Conservation (phyloP, 768 basidiomycete genomes). For the Serendipita sp. region DNA sequence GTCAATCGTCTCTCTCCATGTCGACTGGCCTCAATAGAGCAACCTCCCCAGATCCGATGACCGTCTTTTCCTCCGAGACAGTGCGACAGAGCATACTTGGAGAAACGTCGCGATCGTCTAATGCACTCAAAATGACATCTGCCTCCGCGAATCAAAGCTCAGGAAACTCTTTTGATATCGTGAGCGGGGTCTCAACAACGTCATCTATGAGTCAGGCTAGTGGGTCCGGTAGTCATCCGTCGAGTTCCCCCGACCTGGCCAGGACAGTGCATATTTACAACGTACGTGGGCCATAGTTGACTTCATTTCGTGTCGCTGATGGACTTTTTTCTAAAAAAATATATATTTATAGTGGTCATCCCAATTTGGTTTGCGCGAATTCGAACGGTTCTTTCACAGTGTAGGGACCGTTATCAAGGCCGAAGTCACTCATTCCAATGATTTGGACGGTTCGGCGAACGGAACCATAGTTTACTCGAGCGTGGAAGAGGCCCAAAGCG, state of each 20-base stretch:
- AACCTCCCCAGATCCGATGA: background rate
- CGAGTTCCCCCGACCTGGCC: background rate
- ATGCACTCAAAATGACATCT: background rate
- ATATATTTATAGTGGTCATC: background rate
- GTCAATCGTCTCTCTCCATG: background rate
- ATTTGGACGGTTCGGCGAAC: slow-evolving; percentile 81
- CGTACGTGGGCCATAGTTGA: slow-evolving; percentile 29
- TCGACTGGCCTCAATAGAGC: slow-evolving; percentile 6
- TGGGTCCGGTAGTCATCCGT: background rate
- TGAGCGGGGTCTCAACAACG: background rate
- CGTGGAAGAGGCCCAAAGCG: slow-evolving; percentile 68
- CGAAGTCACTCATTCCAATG: slow-evolving; percentile 73
- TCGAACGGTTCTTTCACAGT: slow-evolving; percentile 88
- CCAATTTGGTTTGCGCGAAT: slow-evolving; percentile 26
- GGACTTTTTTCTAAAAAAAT: background rate
- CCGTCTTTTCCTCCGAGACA: background rate
- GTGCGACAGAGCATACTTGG: background rate
- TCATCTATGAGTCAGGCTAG: background rate
- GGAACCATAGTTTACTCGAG: slow-evolving; percentile 81
- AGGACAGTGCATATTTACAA: slow-evolving; percentile 55
- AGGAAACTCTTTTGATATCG: background rate
- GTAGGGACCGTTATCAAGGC: slow-evolving; percentile 83
- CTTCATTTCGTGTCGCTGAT: slow-evolving; percentile 5
- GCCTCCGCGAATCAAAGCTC: background rate
- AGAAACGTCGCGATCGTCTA: background rate